These are phyloP conservation scores for Thalassiosira mediterranea DNA, from an alignment of 352 stramenopile species.

Conservation along the genomic window DNA sequence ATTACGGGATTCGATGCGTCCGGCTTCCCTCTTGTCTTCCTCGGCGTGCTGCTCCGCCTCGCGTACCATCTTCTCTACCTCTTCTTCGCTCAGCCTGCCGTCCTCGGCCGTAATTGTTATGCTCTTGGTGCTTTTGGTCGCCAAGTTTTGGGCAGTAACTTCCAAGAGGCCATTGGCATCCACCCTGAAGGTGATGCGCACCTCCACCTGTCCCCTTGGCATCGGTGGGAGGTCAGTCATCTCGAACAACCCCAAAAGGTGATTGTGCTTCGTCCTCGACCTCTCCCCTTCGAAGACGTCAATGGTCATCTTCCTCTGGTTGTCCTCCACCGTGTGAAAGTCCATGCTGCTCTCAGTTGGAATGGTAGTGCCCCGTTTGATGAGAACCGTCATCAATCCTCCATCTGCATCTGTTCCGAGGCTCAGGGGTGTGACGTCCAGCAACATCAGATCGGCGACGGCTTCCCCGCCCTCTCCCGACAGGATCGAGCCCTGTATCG, in stretches of 20 bases:
- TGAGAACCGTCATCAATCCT: conserved; percentile 95
- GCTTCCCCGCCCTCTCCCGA: conserved; percentile 88
- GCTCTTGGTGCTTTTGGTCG: conserved; percentile 89
- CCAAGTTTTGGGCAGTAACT: conserved; percentile 91
- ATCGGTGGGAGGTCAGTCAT: conserved; percentile 83
- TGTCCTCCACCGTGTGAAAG: conserved; percentile 89
- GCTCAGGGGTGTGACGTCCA: conserved; percentile 97
- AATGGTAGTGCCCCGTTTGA: conserved; percentile 94
- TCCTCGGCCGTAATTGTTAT: conserved; percentile 95
- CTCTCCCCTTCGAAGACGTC: conserved; percentile 95
- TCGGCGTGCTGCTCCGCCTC: conserved; percentile 92
- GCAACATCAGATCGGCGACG: conserved; percentile 95
- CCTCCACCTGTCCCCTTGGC: conserved; percentile 89
- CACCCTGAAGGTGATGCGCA: conserved; percentile 95
- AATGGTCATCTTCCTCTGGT: conserved; percentile 89
- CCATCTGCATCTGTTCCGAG: conserved; percentile 97
- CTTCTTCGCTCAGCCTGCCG: conserved; percentile 89
- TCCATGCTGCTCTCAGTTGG: conserved; percentile 87
- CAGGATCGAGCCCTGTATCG: conserved; percentile 93
- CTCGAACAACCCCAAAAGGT: conserved; percentile 88
- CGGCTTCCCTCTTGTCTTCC: conserved; percentile 88
- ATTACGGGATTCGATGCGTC: conserved; percentile 89
- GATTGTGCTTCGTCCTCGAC: conserved; percentile 96
- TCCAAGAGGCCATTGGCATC: conserved; percentile 92
- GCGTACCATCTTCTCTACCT: conserved; percentile 95